A percentile compares a stretch with the other conserved stretches of the same genome.
Conservation (phyloP, 2,329 filamentous ascomycete genomes). For the Coleophoma cylindrospora region DNA sequence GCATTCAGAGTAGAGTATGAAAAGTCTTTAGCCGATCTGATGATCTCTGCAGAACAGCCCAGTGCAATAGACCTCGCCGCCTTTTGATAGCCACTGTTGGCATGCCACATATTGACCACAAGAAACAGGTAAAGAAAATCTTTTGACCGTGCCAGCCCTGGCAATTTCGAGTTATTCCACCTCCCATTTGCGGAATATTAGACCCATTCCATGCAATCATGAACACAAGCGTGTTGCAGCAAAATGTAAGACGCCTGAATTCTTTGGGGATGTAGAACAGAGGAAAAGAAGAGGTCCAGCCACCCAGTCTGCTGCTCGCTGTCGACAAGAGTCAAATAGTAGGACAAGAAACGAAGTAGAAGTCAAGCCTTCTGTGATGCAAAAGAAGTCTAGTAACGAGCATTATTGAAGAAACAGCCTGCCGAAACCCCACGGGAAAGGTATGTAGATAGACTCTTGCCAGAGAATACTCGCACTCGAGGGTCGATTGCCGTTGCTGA, state of each 20-base stretch:
- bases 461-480: conserved; percentile 13
- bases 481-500: conserved; percentile 16
- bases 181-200: conserved; percentile 22
- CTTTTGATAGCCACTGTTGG: conserved; percentile 25
- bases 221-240: conserved; percentile 23
- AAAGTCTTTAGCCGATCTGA: conserved; percentile 21
- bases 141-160: conserved; percentile 26
- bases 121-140: conserved; percentile 24
- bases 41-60: conserved; percentile 24
- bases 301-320: conserved; percentile 22
- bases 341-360: conserved; percentile 26
- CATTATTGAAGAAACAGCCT: conserved; percentile 18
- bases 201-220: conserved; percentile 28
- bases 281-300: conserved; percentile 23
- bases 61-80: conserved; percentile 8
- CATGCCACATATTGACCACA: conserved; percentile 13
- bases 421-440: conserved; percentile 17
- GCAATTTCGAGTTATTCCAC: conserved; percentile 10
- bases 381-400: conserved; percentile 26
- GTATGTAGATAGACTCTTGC: conserved; percentile 15
- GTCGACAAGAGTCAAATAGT: conserved; percentile 22
- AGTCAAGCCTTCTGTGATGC: conserved; percentile 25
- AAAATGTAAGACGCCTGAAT: conserved; percentile 28
- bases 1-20: conserved; percentile 21
- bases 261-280: conserved; percentile 21